These are phyloP conservation scores for Ophiobolus disseminans DNA, from an alignment of 2,329 filamentous ascomycete genomes.

Conservation along the genomic window DNA sequence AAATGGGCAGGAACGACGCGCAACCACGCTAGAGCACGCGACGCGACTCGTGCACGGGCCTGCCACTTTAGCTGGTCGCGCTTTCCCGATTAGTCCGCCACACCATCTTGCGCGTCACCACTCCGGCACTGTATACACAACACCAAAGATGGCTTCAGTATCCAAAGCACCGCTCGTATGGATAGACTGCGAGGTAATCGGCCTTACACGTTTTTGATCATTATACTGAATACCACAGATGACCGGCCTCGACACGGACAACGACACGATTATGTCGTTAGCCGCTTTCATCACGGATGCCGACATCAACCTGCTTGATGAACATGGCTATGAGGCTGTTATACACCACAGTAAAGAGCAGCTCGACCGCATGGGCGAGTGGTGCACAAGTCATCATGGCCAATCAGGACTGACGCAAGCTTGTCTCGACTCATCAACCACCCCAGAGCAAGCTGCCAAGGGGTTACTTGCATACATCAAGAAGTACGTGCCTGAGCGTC, in stretches of 20 bases:
- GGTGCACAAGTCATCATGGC: slow-evolving; percentile 84
- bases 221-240: too few species aligned
- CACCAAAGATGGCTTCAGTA: slow-evolving; percentile 53
- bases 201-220: slow-evolving; percentile 15
- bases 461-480: slow-evolving; percentile 80
- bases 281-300: slow-evolving; percentile 90
- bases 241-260: slow-evolving; percentile 82
- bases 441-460: slow-evolving; percentile 73
- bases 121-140: slow-evolving; percentile 5
- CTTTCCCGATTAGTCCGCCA: slow-evolving; percentile 9
- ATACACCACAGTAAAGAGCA: slow-evolving; percentile 75
- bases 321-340: slow-evolving; percentile 78
- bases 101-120: neutral
- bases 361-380: slow-evolving; percentile 83
- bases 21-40: slow-evolving; percentile 26
- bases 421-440: slow-evolving; percentile 75
- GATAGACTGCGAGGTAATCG: slow-evolving; percentile 76
- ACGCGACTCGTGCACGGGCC: slow-evolving; percentile 2
- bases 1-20: slow-evolving; percentile 22
- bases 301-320: slow-evolving; percentile 76
- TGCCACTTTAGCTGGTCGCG: slow-evolving; percentile 4
- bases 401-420: slow-evolving; percentile 80
- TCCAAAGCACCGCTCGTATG: slow-evolving; percentile 77
- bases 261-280: slow-evolving; percentile 87
- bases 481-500: slow-evolving; percentile 69